These are phyloP conservation scores for Boeremia lycopersici DNA, from an alignment of 2,329 filamentous ascomycete species.

Conservation along the genomic window DNA sequence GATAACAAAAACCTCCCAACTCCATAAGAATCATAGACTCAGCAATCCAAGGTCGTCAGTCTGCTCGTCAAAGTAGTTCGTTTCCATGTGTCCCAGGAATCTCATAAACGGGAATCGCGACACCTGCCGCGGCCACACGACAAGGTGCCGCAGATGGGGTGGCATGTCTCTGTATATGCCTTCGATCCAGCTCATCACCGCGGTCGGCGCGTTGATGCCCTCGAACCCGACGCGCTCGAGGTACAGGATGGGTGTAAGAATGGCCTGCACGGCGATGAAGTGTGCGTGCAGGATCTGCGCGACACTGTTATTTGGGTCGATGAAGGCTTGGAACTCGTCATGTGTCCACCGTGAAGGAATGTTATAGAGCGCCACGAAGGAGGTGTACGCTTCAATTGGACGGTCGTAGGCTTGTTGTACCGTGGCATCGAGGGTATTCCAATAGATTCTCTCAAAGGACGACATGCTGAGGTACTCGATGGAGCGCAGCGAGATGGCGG, in stretches of 20 bases:
- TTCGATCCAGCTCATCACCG: conserved; percentile 41
- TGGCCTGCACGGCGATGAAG: conserved; percentile 54
- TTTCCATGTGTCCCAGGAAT: conserved; percentile 32
- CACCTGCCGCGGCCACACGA: conserved; percentile 41
- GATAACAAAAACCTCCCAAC: not conserved
- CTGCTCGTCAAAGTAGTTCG: not conserved
- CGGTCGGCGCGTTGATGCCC: conserved; percentile 41
- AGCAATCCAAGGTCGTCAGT: not conserved
- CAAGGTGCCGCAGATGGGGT: conserved; percentile 27
- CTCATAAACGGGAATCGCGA: conserved; percentile 35
- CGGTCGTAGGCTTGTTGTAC: conserved; percentile 38
- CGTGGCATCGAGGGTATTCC: conserved; percentile 31
- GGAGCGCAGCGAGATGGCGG: conserved; percentile 34
- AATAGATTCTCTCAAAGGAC: conserved; percentile 37
- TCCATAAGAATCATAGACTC: not conserved
- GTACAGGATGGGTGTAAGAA: conserved; percentile 51
- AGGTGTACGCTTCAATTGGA: conserved; percentile 48
- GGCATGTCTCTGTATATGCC: conserved; percentile 40
- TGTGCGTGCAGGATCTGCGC: conserved; percentile 54
- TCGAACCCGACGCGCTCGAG: conserved; percentile 43
- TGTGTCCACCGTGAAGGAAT: conserved; percentile 49
- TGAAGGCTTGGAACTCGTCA: conserved; percentile 51
- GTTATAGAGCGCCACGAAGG: conserved; percentile 52
- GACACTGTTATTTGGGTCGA: conserved; percentile 50
- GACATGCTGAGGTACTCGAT: conserved; percentile 37